Evolutionary conservation across 345 rosid species (phyloP).

Genomic region (Pugionium dolabratum): DNA sequence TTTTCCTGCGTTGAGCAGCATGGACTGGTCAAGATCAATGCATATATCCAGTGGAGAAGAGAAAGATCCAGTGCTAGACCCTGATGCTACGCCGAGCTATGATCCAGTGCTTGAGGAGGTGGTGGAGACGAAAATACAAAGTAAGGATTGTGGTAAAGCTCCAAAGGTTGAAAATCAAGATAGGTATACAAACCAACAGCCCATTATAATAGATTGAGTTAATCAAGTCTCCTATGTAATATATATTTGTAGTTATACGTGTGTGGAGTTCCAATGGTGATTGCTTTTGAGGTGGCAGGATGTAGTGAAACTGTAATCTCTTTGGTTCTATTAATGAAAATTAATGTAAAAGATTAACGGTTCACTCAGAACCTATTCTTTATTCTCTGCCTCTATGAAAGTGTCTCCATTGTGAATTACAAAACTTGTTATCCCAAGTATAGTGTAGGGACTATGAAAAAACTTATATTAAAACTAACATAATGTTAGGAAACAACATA

Average conservation of each 20-base stretch:
- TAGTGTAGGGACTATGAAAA: not conserved
- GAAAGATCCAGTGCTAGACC: too few species aligned
- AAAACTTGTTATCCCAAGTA: not conserved
- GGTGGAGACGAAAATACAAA: too few species aligned
- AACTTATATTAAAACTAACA: not conserved
- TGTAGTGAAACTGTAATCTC: not conserved
- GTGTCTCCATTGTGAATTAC: not conserved
- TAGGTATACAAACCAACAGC: not conserved
- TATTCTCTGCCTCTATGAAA: not conserved
- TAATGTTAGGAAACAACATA: too few species aligned
- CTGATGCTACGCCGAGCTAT: too few species aligned
- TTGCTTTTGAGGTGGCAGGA: constrained; percentile 20
- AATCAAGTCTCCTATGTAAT: too few species aligned
- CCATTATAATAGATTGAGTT: not conserved
- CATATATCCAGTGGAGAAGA: too few species aligned
- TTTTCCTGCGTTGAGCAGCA: too few species aligned
- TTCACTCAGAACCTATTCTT: not conserved
- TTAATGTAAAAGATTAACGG: too few species aligned
- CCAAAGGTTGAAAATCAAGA: not conserved
- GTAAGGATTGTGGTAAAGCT: not conserved
- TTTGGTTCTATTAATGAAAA: not conserved
- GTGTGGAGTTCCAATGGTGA: not conserved
- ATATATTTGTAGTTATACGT: not conserved
- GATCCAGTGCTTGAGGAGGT: too few species aligned
- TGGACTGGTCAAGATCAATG: too few species aligned